Evolutionary conservation across 139 green algal species (phyloP).

Genomic region (Haematococcus sp.): DNA sequence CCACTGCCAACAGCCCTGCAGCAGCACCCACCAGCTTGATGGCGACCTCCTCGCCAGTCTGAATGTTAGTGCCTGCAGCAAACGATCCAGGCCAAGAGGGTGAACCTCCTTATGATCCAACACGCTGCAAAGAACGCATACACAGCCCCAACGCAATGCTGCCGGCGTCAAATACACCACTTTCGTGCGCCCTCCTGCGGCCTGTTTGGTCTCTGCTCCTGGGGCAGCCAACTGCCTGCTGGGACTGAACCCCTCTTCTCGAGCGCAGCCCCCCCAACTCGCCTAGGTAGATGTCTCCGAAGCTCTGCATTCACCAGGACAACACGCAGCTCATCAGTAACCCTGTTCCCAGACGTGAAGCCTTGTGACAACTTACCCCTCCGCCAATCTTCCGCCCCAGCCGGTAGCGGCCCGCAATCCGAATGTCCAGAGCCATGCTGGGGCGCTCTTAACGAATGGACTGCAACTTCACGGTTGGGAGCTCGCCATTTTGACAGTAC

Average conservation of each 20-base stretch:
- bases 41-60: constrained; percentile 97
- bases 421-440: constrained; percentile 64
- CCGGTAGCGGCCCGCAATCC: constrained; percentile 75
- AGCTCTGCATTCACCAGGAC: constrained; percentile 30
- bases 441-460: not conserved
- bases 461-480: not conserved
- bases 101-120: not conserved
- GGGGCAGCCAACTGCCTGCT: too few species aligned
- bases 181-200: too few species aligned
- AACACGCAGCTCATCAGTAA: not conserved
- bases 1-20: not conserved
- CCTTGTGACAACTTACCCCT: constrained; percentile 10
- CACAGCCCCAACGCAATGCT: not conserved
- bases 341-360: not conserved
- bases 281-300: constrained; percentile 92
- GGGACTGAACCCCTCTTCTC: too few species aligned
- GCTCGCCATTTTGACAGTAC: too few species aligned
- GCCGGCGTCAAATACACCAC: not conserved
- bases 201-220: too few species aligned
- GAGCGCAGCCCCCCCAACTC: constrained; percentile 2
- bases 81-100: constrained; percentile 23
- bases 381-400: constrained; percentile 63
- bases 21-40: constrained; percentile 94
- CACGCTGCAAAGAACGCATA: not conserved
- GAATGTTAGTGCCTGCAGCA: constrained; percentile 90